These are phyloP conservation scores for Nemania sp. DNA, from an alignment of 2,329 filamentous ascomycete genomes.

Conservation along the genomic window DNA sequence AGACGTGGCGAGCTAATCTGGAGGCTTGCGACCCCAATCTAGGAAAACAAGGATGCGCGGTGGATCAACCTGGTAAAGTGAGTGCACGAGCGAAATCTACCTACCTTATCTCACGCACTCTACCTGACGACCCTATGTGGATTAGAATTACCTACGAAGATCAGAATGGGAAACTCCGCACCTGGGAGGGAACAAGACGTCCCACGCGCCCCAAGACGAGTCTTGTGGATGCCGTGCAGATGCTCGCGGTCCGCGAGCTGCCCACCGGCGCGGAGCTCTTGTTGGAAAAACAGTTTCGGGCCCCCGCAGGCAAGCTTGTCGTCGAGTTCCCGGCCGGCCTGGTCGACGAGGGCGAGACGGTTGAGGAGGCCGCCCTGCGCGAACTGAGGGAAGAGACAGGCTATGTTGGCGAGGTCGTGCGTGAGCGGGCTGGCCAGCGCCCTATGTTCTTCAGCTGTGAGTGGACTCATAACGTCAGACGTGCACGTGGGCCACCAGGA, in stretches of 20 bases:
- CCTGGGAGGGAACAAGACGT: constrained; percentile 39
- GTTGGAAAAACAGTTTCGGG: constrained; percentile 47
- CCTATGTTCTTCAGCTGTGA: constrained; percentile 39
- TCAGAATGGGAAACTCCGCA: constrained; percentile 35
- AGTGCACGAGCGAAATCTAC: constrained; percentile 12
- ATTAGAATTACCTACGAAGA: constrained; percentile 40
- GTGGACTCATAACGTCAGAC: background rate
- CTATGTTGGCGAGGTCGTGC: constrained; percentile 43
- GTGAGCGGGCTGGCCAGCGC: constrained; percentile 29
- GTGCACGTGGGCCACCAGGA: background rate
- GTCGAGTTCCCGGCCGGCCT: constrained; percentile 47
- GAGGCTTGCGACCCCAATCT: background rate
- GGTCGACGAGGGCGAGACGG: constrained; percentile 45
- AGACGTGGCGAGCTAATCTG: background rate
- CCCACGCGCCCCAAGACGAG: constrained; percentile 37
- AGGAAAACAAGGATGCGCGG: constrained; percentile 41
- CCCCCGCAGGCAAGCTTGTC: constrained; percentile 45
- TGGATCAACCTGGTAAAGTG: constrained; percentile 42
- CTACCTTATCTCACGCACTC: background rate
- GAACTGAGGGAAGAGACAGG: constrained; percentile 48
- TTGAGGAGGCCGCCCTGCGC: constrained; percentile 45
- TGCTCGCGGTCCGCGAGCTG: constrained; percentile 35
- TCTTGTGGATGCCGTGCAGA: constrained; percentile 39
- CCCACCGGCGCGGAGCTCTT: constrained; percentile 39
- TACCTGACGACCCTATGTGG: background rate